phyloP scores from a whole-genome alignment of 305 asterid genomes.

The Stenogyne calaminthoides region DNA sequence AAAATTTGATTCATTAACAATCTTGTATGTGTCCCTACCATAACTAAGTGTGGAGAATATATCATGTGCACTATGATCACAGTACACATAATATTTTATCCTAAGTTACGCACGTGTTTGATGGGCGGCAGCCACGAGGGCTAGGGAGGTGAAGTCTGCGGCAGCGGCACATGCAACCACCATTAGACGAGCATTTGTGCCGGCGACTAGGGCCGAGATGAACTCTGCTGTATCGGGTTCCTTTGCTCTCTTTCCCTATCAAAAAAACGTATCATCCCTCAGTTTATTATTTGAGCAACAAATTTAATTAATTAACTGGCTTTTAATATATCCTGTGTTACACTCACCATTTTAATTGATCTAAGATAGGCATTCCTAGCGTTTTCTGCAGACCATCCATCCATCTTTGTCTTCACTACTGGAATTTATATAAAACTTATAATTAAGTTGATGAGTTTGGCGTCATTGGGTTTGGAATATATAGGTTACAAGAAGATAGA shows the following conservation, averaged over 20 bases:
- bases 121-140: conserved; percentile 71
- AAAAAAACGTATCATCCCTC: background rate
- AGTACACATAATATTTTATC: too few relatives aligned
- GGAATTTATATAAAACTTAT: background rate
- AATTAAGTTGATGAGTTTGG: background rate
- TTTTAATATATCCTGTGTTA: too few relatives aligned
- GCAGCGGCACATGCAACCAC: conserved; percentile 53
- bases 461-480: conserved; percentile 12
- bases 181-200: conserved; percentile 56
- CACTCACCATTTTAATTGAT: conserved; percentile 75
- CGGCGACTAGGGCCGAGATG: conserved; percentile 82
- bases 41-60: too few relatives aligned
- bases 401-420: conserved; percentile 48
- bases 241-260: conserved; percentile 54
- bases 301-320: background rate
- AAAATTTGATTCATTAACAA: too few relatives aligned
- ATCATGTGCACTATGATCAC: too few relatives aligned
- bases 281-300: background rate
- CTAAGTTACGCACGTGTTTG: too few relatives aligned
- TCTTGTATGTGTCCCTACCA: too few relatives aligned
- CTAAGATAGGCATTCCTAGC: conserved; percentile 85
- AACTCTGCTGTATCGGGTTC: conserved; percentile 70
- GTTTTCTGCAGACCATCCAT: conserved; percentile 84
- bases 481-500: conserved; percentile 26
- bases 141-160: conserved; percentile 56